Percentiles rank a stretch among this genome's conserved stretches.
Evolutionary conservation across 768 basidiomycete species (phyloP).

Genomic region (Kwoniella bestiolae): DNA sequence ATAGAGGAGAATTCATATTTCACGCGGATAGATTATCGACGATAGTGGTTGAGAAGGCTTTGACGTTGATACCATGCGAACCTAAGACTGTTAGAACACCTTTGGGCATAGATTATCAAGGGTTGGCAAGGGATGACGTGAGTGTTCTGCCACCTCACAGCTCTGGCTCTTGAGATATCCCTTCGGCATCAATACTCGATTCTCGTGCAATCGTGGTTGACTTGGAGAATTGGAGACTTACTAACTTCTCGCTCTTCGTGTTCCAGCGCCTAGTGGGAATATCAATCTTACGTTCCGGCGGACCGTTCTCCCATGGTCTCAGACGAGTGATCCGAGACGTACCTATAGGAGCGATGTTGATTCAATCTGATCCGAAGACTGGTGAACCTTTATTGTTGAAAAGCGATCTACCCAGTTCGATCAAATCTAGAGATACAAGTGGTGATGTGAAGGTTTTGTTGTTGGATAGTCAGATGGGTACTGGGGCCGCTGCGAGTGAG

Average conservation of each 20-base stretch:
- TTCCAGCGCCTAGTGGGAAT: conserved; percentile 79
- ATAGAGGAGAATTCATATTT: conserved; percentile 87
- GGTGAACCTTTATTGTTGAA: conserved; percentile 89
- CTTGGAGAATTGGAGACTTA: no score
- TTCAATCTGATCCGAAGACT: conserved; percentile 80
- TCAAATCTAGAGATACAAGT: conserved; percentile 71
- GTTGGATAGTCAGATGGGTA: conserved; percentile 92
- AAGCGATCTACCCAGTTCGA: conserved; percentile 72
- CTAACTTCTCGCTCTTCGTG: no score
- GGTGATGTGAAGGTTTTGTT: conserved; percentile 79
- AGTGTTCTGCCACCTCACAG: conserved; percentile 14
- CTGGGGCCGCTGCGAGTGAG: conserved; percentile 68
- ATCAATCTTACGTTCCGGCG: conserved; percentile 88
- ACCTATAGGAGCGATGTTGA: conserved; percentile 82
- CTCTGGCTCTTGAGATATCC: no score
- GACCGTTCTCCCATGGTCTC: conserved; percentile 89
- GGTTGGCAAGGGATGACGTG: conserved; percentile 70
- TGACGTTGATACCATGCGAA: conserved; percentile 79
- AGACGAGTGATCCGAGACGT: conserved; percentile 83
- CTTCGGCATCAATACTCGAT: no score
- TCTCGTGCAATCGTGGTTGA: no score
- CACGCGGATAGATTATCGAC: conserved; percentile 86
- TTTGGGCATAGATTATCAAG: conserved; percentile 63
- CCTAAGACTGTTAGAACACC: conserved; percentile 69
- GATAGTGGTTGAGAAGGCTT: conserved; percentile 78